Evolutionary conservation across 306 rosid genomes (phyloP), one percentile per base, ranked within the genome.

Genomic region (Medicago arabica): DNA sequence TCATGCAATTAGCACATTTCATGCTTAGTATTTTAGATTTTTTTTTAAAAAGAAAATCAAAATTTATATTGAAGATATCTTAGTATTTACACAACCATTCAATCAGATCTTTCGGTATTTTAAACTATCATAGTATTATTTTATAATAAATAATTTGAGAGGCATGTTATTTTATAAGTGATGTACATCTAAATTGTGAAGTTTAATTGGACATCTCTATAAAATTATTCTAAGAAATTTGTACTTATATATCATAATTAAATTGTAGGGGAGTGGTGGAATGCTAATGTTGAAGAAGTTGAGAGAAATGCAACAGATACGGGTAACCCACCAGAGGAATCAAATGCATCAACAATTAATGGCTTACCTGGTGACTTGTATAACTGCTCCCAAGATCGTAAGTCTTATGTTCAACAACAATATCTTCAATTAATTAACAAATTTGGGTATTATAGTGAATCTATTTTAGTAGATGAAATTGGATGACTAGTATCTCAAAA

Each of bases 211-310:
- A 53, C 0, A 23, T 53, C 10, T 2, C 10, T 2, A 3, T 58
- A 25, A 28, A 28, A 7, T 60, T 60, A 60, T 8, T 13, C 31
- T 49, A 15, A 1, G 5, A 4, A 14, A 47, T 43, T 21, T 23
- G 21, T 23, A 58, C 3, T 0, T 58, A 59, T 59, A 23, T 38
- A 59, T 64, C 14, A 3, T 64, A 10, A 19, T 36, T 16, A 31
- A 31, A 14, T 59, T 82, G 49, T 64, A 91, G 97, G 91, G 3
- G 96, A 92, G 81, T 92, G 96, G 96, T 92, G 91, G 71, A 66
- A 14, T 41, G 71, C 54, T 41, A 66, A 66, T 19, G 71, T 66
- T 19, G 71, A 10, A 41, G 71, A 66, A 6, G 38, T 66, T 41
- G 71, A 41, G 54, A 44, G 51, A 5, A 41, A 66, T 18, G 71